Percentiles rank a stretch among this genome's conserved stretches.
phyloP scores from a whole-genome alignment of 164 flowering plant species.

The Vitis rupestris region DNA sequence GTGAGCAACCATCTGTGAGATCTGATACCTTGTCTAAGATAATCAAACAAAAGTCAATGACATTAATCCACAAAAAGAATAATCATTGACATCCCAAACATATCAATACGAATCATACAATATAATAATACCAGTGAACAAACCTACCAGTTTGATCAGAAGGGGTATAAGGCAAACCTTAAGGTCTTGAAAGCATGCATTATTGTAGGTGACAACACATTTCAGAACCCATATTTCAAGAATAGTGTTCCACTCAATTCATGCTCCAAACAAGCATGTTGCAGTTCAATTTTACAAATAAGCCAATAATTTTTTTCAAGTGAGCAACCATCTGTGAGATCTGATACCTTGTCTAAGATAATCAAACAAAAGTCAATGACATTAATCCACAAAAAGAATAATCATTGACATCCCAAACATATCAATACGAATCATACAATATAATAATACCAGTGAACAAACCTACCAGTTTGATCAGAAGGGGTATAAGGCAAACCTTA shows the following conservation, averaged over 20 bases:
- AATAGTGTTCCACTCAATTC: not conserved
- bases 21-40: not conserved
- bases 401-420: not conserved
- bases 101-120: not conserved
- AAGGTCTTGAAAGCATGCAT: not conserved
- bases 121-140: not conserved
- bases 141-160: not conserved
- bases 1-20: not conserved
- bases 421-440: not conserved
- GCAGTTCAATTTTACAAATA: not conserved
- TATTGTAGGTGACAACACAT: not conserved
- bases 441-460: not conserved
- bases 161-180: not conserved
- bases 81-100: not conserved
- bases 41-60: not conserved
- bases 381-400: not conserved
- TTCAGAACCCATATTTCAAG: not conserved
- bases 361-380: not conserved
- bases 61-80: not conserved
- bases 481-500: not conserved
- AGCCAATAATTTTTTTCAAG: not conserved
- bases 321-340: not conserved
- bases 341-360: not conserved
- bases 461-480: not conserved
- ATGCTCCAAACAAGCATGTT: too few relatives aligned